Conservation (phyloP, 2,329 filamentous ascomycete species). For the Aspergillus udagawae region DNA sequence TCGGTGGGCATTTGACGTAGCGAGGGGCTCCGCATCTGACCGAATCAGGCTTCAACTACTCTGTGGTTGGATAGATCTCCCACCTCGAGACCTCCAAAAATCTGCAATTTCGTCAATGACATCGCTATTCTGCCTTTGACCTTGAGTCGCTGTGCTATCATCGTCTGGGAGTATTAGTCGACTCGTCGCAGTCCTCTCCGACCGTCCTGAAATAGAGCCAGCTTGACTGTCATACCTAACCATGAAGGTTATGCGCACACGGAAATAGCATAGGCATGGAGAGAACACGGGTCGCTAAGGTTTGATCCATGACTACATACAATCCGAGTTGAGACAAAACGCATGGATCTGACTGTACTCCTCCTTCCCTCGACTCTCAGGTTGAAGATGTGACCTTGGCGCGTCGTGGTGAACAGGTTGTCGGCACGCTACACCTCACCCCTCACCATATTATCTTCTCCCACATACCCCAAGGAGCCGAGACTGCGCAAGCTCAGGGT, state of each 20-base stretch:
- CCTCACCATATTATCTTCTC: constrained; percentile 64
- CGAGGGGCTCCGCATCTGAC: constrained; percentile 24
- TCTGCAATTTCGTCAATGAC: background rate
- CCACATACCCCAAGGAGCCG: constrained; percentile 46
- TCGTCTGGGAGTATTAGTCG: background rate
- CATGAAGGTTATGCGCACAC: constrained; percentile 32
- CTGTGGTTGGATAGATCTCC: background rate
- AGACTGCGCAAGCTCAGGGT: constrained; percentile 38
- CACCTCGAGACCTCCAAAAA: background rate
- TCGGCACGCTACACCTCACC: constrained; percentile 59
- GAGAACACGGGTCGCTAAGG: constrained; percentile 44
- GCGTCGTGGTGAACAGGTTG: constrained; percentile 53
- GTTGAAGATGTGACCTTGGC: constrained; percentile 57
- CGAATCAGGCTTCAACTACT: constrained; percentile 10
- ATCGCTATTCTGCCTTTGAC: background rate
- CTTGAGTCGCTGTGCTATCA: background rate
- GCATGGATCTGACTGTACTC: constrained; percentile 2
- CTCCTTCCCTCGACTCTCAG: constrained; percentile 21
- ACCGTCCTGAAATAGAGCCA: constrained; percentile 4
- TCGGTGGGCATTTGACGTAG: constrained; percentile 4
- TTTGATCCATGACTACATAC: constrained; percentile 14
- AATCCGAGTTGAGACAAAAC: background rate
- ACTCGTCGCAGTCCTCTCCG: background rate
- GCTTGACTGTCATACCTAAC: constrained; percentile 5
- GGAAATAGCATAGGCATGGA: constrained; percentile 39